phyloP scores from a whole-genome alignment of 495 filamentous ascomycete species.

The Penicillium arizonense region DNA sequence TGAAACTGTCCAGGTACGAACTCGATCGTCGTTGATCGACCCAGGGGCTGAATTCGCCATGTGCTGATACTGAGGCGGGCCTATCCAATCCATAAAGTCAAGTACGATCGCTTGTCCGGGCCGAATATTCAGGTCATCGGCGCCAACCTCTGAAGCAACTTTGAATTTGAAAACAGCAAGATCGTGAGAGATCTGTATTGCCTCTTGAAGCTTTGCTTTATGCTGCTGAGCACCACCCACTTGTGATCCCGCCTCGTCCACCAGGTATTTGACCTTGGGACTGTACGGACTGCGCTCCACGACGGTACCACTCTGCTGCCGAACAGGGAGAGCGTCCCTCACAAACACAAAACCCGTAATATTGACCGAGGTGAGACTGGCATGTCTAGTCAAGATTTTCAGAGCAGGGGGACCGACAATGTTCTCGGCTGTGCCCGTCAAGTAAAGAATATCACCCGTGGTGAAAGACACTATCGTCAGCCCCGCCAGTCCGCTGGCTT shows the following conservation, averaged over 20 bases:
- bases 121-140: conserved; percentile 6
- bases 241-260: conserved; percentile 7
- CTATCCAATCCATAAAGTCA: conserved; percentile 23
- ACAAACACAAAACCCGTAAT: conserved; percentile 16
- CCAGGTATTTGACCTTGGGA: conserved; percentile 17
- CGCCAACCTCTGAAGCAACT: neutral
- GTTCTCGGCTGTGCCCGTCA: conserved; percentile 15
- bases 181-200: conserved; percentile 7
- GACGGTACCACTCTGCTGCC: conserved; percentile 10
- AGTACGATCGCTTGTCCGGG: conserved; percentile 17
- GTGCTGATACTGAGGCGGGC: conserved; percentile 16
- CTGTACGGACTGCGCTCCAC: conserved; percentile 19
- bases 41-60: conserved; percentile 12
- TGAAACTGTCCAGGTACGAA: conserved; percentile 23
- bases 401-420: conserved; percentile 9
- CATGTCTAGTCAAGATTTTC: conserved; percentile 14
- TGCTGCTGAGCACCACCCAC: neutral
- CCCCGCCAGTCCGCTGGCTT: conserved; percentile 10
- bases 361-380: conserved; percentile 10
- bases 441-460: conserved; percentile 16
- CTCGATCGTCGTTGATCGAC: conserved; percentile 17
- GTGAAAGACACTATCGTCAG: conserved; percentile 17
- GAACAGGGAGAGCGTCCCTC: conserved; percentile 11
- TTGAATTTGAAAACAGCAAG: conserved; percentile 16
- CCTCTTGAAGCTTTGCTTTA: conserved; percentile 7